Conservation (phyloP, 2,329 filamentous ascomycete genomes). For the Penicillium sp. region DNA sequence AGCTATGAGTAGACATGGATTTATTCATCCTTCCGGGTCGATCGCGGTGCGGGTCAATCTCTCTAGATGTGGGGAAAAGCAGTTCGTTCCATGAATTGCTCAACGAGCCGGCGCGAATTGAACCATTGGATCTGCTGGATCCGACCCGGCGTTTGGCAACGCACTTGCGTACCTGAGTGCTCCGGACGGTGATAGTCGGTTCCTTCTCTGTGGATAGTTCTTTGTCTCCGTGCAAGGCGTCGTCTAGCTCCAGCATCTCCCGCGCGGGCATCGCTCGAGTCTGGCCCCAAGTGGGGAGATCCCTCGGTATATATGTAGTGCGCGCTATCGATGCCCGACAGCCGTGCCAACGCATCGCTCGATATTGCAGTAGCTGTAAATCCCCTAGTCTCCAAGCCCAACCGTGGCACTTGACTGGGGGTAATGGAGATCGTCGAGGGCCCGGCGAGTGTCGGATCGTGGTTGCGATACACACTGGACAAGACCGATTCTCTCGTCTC, state of each 20-base stretch:
- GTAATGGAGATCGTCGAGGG: no score
- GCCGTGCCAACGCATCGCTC: neutral
- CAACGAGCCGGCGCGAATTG: constrained; percentile 1
- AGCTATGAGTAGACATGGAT: constrained; percentile 1
- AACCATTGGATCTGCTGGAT: constrained; percentile 15
- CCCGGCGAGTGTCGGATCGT: no score
- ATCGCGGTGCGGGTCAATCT: neutral
- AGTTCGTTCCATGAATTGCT: constrained; percentile 18
- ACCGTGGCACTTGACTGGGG: constrained; percentile 15
- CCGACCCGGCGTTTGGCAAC: constrained; percentile 1
- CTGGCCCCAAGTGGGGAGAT: constrained; percentile 1
- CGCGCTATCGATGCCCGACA: constrained; percentile 14
- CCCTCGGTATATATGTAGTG: neutral
- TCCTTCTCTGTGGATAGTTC: no score
- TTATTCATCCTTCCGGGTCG: neutral
- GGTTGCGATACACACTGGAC: no score
- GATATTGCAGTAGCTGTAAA: neutral
- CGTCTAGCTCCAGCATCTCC: no score
- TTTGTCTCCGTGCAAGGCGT: no score
- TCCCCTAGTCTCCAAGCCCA: constrained; percentile 6
- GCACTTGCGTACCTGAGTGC: no score
- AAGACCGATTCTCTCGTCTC: no score
- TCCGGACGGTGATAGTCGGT: no score
- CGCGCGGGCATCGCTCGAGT: no score
- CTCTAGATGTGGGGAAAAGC: constrained; percentile 5